Percentiles rank a stretch among this genome's conserved stretches.
Conservation (phyloP, 2,329 filamentous ascomycete genomes). For the Eutypa lata region DNA sequence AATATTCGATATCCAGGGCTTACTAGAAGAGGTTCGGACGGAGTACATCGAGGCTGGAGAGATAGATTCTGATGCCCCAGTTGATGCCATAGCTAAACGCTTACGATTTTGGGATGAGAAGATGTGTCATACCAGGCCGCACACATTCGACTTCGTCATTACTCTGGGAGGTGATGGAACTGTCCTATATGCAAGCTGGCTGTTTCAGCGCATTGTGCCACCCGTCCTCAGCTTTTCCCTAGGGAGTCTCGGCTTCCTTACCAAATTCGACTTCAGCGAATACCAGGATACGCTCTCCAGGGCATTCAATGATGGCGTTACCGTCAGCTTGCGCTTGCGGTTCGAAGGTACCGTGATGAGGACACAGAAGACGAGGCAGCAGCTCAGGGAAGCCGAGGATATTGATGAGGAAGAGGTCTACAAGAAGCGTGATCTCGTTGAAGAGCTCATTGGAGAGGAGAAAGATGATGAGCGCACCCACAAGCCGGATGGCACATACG, state of each 20-base stretch:
- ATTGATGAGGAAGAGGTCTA: slow-evolving; percentile 35
- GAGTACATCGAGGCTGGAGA: slow-evolving; percentile 38
- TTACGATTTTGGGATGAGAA: slow-evolving; percentile 81
- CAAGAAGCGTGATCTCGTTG: slow-evolving; percentile 67
- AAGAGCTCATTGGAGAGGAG: slow-evolving; percentile 86
- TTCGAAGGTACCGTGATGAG: slow-evolving; percentile 96
- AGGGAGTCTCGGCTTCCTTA: slow-evolving; percentile 90
- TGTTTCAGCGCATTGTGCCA: slow-evolving; percentile 93
- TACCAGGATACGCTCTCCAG: slow-evolving; percentile 66
- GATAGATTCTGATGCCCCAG: slow-evolving; percentile 30
- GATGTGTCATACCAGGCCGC: slow-evolving; percentile 73
- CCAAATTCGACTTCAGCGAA: slow-evolving; percentile 88
- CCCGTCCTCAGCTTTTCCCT: slow-evolving; percentile 89
- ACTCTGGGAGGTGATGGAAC: slow-evolving; percentile 95
- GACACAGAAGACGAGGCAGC: slow-evolving; percentile 50
- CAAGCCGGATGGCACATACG: slow-evolving; percentile 75
- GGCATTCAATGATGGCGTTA: slow-evolving; percentile 80
- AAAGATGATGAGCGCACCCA: slow-evolving; percentile 82
- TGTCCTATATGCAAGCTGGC: slow-evolving; percentile 91
- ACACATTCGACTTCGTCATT: slow-evolving; percentile 90
- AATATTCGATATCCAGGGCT: slow-evolving; percentile 67
- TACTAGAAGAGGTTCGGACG: slow-evolving; percentile 59
- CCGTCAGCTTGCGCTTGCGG: slow-evolving; percentile 79
- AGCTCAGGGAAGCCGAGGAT: slow-evolving; percentile 15
- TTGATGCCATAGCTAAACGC: slow-evolving; percentile 42